phyloP scores from a whole-genome alignment of 2,329 filamentous ascomycete genomes.

The Fusarium redolens region DNA sequence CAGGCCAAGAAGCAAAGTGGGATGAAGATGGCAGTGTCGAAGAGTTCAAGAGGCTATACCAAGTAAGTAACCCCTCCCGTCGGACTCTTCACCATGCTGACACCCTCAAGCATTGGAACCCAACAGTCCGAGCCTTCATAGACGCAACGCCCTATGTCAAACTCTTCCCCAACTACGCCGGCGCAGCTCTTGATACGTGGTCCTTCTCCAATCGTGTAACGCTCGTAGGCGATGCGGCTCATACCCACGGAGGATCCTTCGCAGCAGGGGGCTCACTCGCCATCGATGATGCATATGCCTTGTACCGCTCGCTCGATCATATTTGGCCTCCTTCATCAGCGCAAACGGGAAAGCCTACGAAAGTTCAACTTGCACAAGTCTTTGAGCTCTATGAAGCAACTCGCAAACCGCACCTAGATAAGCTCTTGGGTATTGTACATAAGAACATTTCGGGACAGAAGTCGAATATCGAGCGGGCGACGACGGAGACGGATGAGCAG shows the following conservation, averaged over 20 bases:
- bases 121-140: constrained; percentile 49
- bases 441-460: constrained; percentile 22
- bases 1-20: not conserved
- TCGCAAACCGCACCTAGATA: constrained; percentile 55
- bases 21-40: not conserved
- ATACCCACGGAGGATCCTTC: constrained; percentile 56
- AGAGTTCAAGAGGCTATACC: not conserved
- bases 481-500: constrained; percentile 51
- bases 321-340: constrained; percentile 43
- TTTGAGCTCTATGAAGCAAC: constrained; percentile 56
- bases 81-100: not conserved
- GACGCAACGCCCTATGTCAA: not conserved
- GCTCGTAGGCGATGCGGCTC: constrained; percentile 54
- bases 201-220: constrained; percentile 51
- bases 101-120: not conserved
- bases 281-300: constrained; percentile 54
- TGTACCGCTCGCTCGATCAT: constrained; percentile 53
- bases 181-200: constrained; percentile 55
- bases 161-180: constrained; percentile 54
- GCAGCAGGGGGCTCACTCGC: constrained; percentile 55
- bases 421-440: constrained; percentile 33
- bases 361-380: constrained; percentile 42
- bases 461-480: constrained; percentile 22
- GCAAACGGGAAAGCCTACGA: constrained; percentile 15
- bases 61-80: not conserved